Evolutionary conservation across 208 protist species (phyloP).

Genomic region (Leishmania braziliensis): DNA sequence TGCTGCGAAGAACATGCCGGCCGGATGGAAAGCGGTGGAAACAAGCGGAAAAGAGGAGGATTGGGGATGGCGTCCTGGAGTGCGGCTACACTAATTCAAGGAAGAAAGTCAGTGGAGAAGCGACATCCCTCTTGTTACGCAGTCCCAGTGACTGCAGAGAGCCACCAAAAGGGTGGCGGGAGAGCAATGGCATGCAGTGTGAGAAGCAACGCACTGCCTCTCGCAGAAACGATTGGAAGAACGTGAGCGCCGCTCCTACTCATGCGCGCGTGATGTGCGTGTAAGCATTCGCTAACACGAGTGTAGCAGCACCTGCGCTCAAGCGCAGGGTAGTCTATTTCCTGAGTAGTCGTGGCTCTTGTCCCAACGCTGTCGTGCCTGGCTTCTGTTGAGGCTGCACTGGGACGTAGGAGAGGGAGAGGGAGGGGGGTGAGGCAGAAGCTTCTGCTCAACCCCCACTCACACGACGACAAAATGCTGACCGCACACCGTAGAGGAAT

Average conservation of each 20-base stretch:
- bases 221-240: not conserved
- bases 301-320: not conserved
- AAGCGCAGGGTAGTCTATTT: not conserved
- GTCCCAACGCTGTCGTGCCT: not conserved
- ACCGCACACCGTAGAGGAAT: not conserved
- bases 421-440: not conserved
- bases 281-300: not conserved
- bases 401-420: not conserved
- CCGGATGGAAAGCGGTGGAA: not conserved
- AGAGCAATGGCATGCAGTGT: not conserved
- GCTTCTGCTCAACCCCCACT: not conserved
- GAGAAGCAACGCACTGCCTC: not conserved
- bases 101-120: not conserved
- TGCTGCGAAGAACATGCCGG: not conserved
- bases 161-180: not conserved
- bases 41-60: slow-evolving; percentile 5
- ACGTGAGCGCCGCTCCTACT: not conserved
- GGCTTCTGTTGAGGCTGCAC: not conserved
- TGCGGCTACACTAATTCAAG: not conserved
- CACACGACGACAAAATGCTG: not conserved
- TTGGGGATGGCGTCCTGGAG: not conserved
- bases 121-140: not conserved
- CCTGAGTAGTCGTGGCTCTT: not conserved
- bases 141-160: not conserved
- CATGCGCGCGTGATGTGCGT: not conserved